Conservation (phyloP, 768 basidiomycete genomes). For the Lactarius vividus region DNA sequence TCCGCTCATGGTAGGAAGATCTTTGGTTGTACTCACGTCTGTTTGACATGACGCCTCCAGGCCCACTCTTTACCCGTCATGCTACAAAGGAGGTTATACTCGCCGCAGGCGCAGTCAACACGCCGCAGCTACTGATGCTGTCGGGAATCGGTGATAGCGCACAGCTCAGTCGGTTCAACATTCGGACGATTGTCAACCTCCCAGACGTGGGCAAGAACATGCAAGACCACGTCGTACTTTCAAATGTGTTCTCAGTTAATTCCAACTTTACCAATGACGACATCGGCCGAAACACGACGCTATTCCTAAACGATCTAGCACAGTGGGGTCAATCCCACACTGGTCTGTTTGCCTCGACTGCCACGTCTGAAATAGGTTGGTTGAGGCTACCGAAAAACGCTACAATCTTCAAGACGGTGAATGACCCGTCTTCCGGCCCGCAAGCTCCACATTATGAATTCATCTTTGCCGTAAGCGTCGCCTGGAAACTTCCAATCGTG, state of each 20-base stretch:
- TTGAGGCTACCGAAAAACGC: constrained; percentile 20
- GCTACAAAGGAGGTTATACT: constrained; percentile 23
- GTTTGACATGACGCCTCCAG: neutral
- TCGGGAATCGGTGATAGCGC: constrained; percentile 34
- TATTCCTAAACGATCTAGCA: constrained; percentile 5
- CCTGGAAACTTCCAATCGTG: neutral
- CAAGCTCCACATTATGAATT: constrained; percentile 25
- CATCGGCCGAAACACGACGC: constrained; percentile 16
- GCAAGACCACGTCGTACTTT: constrained; percentile 29
- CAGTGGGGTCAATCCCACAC: constrained; percentile 16
- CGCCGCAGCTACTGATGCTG: constrained; percentile 31
- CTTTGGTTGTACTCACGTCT: neutral
- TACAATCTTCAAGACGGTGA: constrained; percentile 10
- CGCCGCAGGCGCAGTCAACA: constrained; percentile 20
- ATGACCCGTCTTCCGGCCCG: constrained; percentile 27
- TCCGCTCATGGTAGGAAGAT: neutral
- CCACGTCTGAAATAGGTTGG: constrained; percentile 11
- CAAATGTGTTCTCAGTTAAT: constrained; percentile 8
- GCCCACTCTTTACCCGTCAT: constrained; percentile 23
- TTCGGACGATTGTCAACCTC: constrained; percentile 29
- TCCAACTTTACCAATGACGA: constrained; percentile 19
- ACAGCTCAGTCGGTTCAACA: constrained; percentile 27
- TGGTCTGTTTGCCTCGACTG: constrained; percentile 16
- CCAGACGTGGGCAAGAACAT: constrained; percentile 35
- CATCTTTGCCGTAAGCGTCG: constrained; percentile 16